A percentile compares a stretch with the other conserved stretches of the same genome.
phyloP scores from a whole-genome alignment of 352 stramenopile genomes.

The Phytopythium vexans region DNA sequence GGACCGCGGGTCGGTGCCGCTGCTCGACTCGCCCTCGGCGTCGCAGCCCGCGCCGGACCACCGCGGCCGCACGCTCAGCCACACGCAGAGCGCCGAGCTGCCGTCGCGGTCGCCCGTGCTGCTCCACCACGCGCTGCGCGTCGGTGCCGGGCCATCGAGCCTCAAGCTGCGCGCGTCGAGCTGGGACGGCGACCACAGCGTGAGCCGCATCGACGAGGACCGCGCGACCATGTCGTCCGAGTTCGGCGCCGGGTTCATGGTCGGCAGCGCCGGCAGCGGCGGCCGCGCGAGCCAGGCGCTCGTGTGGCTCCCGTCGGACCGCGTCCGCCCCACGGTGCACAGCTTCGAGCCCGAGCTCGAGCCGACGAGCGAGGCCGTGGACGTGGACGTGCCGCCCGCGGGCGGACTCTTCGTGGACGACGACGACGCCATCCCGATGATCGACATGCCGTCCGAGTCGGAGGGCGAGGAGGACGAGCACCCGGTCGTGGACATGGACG shows the following conservation, averaged over 20 bases:
- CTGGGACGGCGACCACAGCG: conserved; percentile 4
- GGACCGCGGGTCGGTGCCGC: no score
- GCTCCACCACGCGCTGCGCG: conserved; percentile 4
- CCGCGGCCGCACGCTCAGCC: conserved; percentile 29
- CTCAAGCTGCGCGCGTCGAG: conserved; percentile 29
- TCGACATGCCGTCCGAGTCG: conserved; percentile 30
- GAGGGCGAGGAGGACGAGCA: conserved; percentile 31
- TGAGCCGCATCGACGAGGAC: conserved; percentile 22
- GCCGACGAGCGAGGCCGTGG: neutral
- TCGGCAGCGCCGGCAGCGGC: conserved; percentile 14
- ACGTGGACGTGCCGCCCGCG: neutral
- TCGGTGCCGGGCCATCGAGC: neutral
- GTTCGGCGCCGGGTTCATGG: conserved; percentile 4
- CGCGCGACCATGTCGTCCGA: conserved; percentile 37
- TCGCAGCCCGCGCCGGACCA: conserved; percentile 10
- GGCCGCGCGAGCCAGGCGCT: conserved; percentile 1
- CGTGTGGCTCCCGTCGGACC: conserved; percentile 7
- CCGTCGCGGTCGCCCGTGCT: conserved; percentile 12
- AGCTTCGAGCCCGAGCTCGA: neutral
- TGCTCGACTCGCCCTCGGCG: no score
- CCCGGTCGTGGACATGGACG: neutral
- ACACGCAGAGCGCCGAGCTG: conserved; percentile 43
- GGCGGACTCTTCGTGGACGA: conserved; percentile 7
- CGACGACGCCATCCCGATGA: conserved; percentile 14
- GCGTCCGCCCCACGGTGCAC: conserved; percentile 1